phyloP scores from a whole-genome alignment of 2,329 filamentous ascomycete species.

The Neoascochyta sp. region DNA sequence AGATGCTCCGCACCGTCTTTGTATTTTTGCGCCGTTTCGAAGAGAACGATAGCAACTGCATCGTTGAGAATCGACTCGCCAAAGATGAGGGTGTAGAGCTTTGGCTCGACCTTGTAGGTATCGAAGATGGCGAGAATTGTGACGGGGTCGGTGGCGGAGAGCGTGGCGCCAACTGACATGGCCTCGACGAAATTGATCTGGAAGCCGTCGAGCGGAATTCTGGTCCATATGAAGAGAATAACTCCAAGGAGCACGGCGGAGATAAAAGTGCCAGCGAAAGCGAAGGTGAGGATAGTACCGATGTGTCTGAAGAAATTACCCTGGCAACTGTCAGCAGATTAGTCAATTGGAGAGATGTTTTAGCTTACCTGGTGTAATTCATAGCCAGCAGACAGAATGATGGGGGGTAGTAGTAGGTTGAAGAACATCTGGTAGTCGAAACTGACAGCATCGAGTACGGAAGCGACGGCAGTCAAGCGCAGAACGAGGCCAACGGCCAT shows the following conservation, averaged over 20 bases:
- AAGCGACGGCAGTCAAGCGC: constrained; percentile 73
- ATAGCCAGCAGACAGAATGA: constrained; percentile 95
- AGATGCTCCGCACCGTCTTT: constrained; percentile 67
- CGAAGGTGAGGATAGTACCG: constrained; percentile 93
- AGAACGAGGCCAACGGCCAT: constrained; percentile 94
- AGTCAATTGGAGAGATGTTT: not conserved
- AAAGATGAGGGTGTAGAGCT: constrained; percentile 97
- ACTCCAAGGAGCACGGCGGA: constrained; percentile 91
- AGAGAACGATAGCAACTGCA: constrained; percentile 96
- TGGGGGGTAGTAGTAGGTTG: constrained; percentile 95
- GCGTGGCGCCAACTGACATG: constrained; percentile 90
- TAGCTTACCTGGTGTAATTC: constrained; percentile 75
- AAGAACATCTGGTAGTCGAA: constrained; percentile 99
- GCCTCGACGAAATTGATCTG: constrained; percentile 91
- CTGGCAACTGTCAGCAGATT: constrained; percentile 23
- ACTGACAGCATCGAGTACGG: constrained; percentile 84
- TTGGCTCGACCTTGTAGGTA: constrained; percentile 97
- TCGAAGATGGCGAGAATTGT: constrained; percentile 99
- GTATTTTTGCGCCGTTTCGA: constrained; percentile 95
- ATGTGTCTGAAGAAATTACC: constrained; percentile 99
- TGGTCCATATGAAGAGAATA: constrained; percentile 84
- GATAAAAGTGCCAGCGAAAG: constrained; percentile 94
- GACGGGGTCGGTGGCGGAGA: constrained; percentile 95
- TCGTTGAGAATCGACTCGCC: constrained; percentile 98
- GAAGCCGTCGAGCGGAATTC: constrained; percentile 79